These are phyloP conservation scores for Fusarium sp. DNA, from an alignment of 2,329 filamentous ascomycete species.

Conservation along the genomic window DNA sequence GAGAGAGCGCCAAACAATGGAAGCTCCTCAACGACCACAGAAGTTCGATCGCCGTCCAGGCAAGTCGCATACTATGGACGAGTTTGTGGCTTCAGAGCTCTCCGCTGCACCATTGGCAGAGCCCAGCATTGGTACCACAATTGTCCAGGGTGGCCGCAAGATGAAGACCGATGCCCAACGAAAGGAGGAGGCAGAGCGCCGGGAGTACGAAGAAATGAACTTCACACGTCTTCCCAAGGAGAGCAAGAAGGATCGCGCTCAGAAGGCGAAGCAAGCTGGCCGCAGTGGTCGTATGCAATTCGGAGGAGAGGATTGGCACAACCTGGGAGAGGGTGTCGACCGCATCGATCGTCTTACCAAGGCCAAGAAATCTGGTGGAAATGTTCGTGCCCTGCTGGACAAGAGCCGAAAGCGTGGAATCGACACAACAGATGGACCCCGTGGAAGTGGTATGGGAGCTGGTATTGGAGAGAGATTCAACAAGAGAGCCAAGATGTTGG, in stretches of 20 bases:
- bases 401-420: slow-evolving; percentile 85
- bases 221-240: slow-evolving; percentile 87
- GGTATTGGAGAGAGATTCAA: slow-evolving; percentile 80
- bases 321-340: slow-evolving; percentile 85
- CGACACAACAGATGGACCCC: slow-evolving; percentile 75
- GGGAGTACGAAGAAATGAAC: slow-evolving; percentile 91
- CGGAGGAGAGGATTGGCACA: slow-evolving; percentile 94
- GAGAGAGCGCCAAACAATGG: slow-evolving; percentile 88
- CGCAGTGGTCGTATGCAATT: slow-evolving; percentile 70
- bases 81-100: slow-evolving; percentile 88
- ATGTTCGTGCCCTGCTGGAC: slow-evolving; percentile 74
- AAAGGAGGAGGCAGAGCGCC: slow-evolving; percentile 79
- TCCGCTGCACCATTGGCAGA: slow-evolving; percentile 83
- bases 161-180: slow-evolving; percentile 82
- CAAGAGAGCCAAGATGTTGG: slow-evolving; percentile 71
- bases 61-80: slow-evolving; percentile 88
- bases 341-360: slow-evolving; percentile 86
- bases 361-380: slow-evolving; percentile 68
- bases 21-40: slow-evolving; percentile 70
- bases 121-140: slow-evolving; percentile 92
- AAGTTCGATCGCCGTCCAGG: slow-evolving; percentile 70
- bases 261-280: slow-evolving; percentile 66
- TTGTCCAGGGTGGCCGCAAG: slow-evolving; percentile 80
- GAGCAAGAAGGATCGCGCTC: slow-evolving; percentile 85
- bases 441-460: slow-evolving; percentile 67